Evolutionary conservation across 495 filamentous ascomycete genomes (phyloP).

Genomic region (Hypoxylon fuscum): DNA sequence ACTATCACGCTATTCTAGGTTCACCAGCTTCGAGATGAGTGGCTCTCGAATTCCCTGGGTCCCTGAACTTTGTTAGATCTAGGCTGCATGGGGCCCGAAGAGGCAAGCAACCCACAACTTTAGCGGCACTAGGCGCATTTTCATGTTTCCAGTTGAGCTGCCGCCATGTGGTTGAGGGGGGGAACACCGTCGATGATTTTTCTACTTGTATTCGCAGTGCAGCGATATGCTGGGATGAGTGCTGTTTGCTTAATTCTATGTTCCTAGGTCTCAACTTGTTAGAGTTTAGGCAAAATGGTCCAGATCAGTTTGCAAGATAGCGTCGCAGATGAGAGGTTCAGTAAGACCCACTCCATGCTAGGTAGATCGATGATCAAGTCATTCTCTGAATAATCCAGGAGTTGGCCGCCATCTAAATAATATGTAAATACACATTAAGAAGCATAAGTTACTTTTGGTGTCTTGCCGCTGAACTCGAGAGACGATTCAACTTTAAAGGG

Average conservation of each 20-base stretch:
- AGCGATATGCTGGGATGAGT: too few relatives aligned
- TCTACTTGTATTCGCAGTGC: too few relatives aligned
- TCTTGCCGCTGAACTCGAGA: too few relatives aligned
- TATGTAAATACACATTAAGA: background rate
- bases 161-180: background rate
- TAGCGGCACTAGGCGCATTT: constrained; percentile 9
- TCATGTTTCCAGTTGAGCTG: background rate
- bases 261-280: background rate
- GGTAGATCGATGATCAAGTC: background rate
- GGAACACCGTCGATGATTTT: too few relatives aligned
- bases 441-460: too few relatives aligned
- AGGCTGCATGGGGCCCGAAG: constrained; percentile 21
- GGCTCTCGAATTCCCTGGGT: constrained; percentile 17
- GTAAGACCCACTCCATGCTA: background rate
- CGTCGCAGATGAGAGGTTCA: background rate
- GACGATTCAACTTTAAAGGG: too few relatives aligned
- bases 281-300: background rate
- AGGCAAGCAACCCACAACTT: constrained; percentile 25
- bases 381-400: background rate
- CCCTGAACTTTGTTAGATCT: constrained; percentile 29
- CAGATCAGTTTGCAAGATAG: background rate
- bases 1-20: constrained; percentile 11
- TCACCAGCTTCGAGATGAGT: background rate
- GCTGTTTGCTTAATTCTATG: too few relatives aligned
- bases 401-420: background rate